phyloP scores from a whole-genome alignment of 257 asterid genomes.

The Petrea volubilis region DNA sequence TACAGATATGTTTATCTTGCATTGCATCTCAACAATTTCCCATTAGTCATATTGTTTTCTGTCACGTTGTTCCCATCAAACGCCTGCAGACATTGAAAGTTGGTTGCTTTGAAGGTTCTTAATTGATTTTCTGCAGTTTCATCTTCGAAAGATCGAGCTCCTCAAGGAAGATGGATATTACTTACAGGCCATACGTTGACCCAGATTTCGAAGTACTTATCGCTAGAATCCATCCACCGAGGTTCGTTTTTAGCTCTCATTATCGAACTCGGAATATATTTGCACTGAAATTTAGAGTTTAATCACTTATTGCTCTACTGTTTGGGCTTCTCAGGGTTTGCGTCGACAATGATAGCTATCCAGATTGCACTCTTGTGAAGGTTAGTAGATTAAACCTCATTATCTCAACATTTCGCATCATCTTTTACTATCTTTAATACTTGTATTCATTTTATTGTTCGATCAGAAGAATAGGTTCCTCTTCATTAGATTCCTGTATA shows the following conservation, averaged over 20 bases:
- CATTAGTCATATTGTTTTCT: not conserved
- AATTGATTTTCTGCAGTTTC: conserved; percentile 17
- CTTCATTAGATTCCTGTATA: not conserved
- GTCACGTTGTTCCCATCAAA: not conserved
- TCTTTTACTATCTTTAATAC: not conserved
- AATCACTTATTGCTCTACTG: not conserved
- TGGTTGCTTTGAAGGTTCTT: not conserved
- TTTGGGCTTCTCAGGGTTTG: conserved; percentile 62
- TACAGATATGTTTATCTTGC: not conserved
- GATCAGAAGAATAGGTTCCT: not conserved
- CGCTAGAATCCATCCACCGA: conserved; percentile 85
- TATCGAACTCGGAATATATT: not conserved
- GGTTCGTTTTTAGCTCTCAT: conserved; percentile 37
- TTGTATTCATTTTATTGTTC: not conserved
- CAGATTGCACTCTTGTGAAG: conserved; percentile 83
- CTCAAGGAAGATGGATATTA: conserved; percentile 51
- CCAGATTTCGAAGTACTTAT: conserved; percentile 59
- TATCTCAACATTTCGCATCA: not conserved
- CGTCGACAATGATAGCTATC: conserved; percentile 67
- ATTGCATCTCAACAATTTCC: too few relatives aligned
- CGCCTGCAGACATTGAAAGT: not conserved
- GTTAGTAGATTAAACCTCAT: conserved; percentile 30
- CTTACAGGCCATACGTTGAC: conserved; percentile 64
- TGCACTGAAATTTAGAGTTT: not conserved
- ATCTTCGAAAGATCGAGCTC: not conserved